Base-by-base conservation (phyloP, 1,284 basidiomycete species). In the Sphagnurus paluster region DNA sequence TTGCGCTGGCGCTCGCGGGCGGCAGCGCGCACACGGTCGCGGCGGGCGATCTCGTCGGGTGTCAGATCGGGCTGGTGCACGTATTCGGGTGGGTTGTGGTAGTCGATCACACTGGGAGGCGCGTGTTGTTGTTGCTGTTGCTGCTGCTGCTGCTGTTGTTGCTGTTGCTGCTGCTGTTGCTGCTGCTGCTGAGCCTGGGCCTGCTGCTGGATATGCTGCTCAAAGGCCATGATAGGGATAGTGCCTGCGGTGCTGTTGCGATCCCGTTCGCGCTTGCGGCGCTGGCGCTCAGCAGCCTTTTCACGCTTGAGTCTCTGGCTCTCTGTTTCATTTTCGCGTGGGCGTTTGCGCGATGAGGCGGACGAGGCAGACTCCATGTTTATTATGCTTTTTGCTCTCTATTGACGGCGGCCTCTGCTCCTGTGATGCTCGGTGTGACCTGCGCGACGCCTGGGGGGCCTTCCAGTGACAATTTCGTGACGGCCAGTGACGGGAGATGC, bases 271-370 rank as follows among this genome's bases (percentile, higher is more conserved):
- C 87, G 80, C 64, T 90, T 90, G 52, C 85, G 65, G 35, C 87
- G 76, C 62, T 90, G 87, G 46, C 87, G 73, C 63, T 90, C 87
- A 37, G 87, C 84, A 0, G 87, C 87, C 64, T 90, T 90, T 72
- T 86, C 84, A 52, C 87, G 77, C 61, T 89, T 89, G 56, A 77
- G 70, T 55, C 79, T 71, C 66, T 87, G 84, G 47, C 74, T 75
- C 21, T 80, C 76, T 4, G 82, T 82, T 69, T 87, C 84, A 71
- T 82, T 78, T 62, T 87, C 84, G 54, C 84, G 72, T 32, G 75
- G 68, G n/a, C 80, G 73, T 61, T 80, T 84, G 52, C 79, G 72
- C 14, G 69, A 62, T 11, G 67, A 50, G 30, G 30, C 5, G 3
- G 39, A 24, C 16, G 48, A 35, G 34, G 39, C 21, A 55, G 36